These are phyloP conservation scores for Psilocybe sp. DNA, from an alignment of 768 basidiomycete genomes.

Conservation along the genomic window DNA sequence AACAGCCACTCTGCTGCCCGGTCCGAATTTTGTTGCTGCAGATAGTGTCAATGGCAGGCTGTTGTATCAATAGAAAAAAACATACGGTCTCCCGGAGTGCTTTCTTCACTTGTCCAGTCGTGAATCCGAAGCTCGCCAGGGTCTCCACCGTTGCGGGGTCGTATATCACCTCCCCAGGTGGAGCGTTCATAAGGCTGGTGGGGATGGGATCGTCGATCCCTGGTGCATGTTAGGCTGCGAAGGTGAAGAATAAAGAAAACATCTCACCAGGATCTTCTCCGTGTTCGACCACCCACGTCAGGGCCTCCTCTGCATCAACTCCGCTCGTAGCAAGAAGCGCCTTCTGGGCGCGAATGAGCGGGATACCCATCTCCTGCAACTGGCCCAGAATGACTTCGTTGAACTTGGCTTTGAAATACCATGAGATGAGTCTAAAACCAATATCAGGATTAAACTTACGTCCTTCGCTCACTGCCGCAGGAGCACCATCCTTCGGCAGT, in stretches of 20 bases:
- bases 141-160: conserved; percentile 66
- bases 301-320: conserved; percentile 72
- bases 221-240: conserved; percentile 24
- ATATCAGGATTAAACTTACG: too few relatives aligned
- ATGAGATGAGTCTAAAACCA: too few relatives aligned
- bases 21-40: conserved; percentile 69
- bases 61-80: background rate
- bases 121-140: conserved; percentile 93
- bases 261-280: conserved; percentile 87
- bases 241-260: background rate
- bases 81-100: conserved; percentile 81
- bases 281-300: conserved; percentile 94
- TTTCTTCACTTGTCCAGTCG: conserved; percentile 75
- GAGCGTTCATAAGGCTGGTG: background rate
- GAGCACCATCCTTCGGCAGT: conserved; percentile 49
- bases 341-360: conserved; percentile 79
- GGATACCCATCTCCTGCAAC: conserved; percentile 91
- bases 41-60: background rate
- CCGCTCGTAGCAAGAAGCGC: conserved; percentile 88
- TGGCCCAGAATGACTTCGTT: conserved; percentile 72
- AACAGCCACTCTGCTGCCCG: conserved; percentile 97
- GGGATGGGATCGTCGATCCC: conserved; percentile 86
- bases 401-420: conserved; percentile 36
- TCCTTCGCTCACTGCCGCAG: too few relatives aligned
- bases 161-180: too few relatives aligned